Conservation (phyloP, 2,329 filamentous ascomycete genomes). For the Corynespora cassiicola region DNA sequence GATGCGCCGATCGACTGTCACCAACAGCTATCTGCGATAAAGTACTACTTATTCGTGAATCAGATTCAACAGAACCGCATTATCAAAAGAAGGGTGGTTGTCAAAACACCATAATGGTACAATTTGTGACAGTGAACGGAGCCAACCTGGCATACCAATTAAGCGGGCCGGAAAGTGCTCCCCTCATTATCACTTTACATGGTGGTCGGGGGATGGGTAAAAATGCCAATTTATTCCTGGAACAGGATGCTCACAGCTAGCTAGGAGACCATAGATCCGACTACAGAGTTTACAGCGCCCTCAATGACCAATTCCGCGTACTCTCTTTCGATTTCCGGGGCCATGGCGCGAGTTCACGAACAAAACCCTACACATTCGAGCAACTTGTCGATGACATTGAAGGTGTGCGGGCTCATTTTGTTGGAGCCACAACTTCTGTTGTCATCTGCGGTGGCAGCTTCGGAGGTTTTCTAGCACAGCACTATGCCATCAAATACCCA, state of each 20-base stretch:
- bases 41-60: too few relatives aligned
- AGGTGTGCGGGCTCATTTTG: constrained; percentile 27
- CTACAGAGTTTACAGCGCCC: constrained; percentile 38
- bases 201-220: constrained; percentile 46
- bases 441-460: constrained; percentile 50
- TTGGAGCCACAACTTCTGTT: constrained; percentile 26
- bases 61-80: too few relatives aligned
- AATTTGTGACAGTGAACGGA: constrained; percentile 26
- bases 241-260: constrained; percentile 25
- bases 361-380: constrained; percentile 27
- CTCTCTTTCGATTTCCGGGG: constrained; percentile 48
- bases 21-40: too few relatives aligned
- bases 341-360: constrained; percentile 44
- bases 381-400: constrained; percentile 50
- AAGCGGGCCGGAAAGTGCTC: constrained; percentile 33
- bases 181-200: constrained; percentile 47
- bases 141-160: constrained; percentile 43
- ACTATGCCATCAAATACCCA: constrained; percentile 49
- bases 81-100: too few relatives aligned
- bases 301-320: constrained; percentile 35
- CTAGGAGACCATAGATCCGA: constrained; percentile 37
- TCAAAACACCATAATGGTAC: not conserved
- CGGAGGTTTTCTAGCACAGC: constrained; percentile 48
- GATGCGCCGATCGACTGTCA: too few relatives aligned
- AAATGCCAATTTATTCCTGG: not conserved